Conservation (phyloP, 2,329 filamentous ascomycete genomes). For the Claviceps africana region DNA sequence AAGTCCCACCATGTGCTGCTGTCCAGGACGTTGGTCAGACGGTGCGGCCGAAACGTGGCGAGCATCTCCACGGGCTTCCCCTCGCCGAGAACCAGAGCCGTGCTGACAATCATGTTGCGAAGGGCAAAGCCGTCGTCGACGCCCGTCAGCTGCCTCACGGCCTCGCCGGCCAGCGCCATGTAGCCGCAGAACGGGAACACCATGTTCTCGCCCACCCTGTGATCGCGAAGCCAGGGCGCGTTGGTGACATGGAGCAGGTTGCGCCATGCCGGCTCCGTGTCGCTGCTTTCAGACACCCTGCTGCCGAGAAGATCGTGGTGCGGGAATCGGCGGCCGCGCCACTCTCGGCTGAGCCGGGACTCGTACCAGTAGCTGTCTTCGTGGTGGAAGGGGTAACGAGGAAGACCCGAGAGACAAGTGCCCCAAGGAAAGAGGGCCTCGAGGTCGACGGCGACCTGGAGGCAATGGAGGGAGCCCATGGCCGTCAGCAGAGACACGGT, state of each 20-base stretch:
- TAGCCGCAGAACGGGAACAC: slow-evolving; percentile 27
- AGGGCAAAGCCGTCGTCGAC: slow-evolving; percentile 12
- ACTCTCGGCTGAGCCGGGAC: slow-evolving; percentile 2
- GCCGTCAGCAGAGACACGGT: slow-evolving; percentile 4
- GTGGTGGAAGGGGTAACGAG: slow-evolving; percentile 10
- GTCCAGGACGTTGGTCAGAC: slow-evolving; percentile 12
- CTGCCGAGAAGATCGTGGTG: slow-evolving; percentile 10
- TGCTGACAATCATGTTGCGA: slow-evolving; percentile 15
- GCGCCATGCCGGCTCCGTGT: slow-evolving; percentile 8
- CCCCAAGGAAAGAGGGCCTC: background rate
- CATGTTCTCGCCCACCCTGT: slow-evolving; percentile 27
- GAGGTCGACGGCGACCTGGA: slow-evolving; percentile 3
- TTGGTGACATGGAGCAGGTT: slow-evolving; percentile 11
- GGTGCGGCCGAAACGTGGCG: slow-evolving; percentile 15
- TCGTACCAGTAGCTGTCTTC: slow-evolving; percentile 7
- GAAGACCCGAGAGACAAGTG: slow-evolving; percentile 4
- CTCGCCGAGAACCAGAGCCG: slow-evolving; percentile 19
- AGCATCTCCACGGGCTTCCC: slow-evolving; percentile 17
- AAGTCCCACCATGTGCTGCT: slow-evolving; percentile 20
- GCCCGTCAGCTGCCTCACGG: slow-evolving; percentile 9
- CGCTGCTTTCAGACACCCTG: slow-evolving; percentile 6
- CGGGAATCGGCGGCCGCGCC: slow-evolving; percentile 1
- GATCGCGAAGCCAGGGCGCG: slow-evolving; percentile 29
- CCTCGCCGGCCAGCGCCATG: slow-evolving; percentile 18
- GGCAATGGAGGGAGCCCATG: slow-evolving; percentile 6